phyloP scores from a whole-genome alignment of 306 rosid genomes.

The Pyrus bretschneideri region DNA sequence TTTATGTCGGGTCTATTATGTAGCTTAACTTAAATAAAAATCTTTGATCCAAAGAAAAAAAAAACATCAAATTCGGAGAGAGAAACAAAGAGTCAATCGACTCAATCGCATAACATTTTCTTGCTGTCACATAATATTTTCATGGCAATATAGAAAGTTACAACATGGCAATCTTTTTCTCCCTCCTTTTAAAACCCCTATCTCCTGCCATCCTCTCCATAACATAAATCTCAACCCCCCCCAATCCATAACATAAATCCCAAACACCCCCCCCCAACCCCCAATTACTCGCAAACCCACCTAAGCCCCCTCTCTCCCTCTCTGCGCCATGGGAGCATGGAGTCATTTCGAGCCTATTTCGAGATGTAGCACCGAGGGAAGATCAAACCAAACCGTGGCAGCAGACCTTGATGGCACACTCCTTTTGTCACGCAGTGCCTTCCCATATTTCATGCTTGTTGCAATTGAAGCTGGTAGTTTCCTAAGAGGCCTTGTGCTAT shows the following conservation, averaged over 20 bases:
- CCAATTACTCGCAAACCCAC: background rate
- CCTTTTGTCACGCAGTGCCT: slow-evolving; percentile 54
- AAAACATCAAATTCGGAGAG: no score
- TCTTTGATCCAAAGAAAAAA: no score
- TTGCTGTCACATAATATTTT: slow-evolving; percentile 18
- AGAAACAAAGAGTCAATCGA: background rate
- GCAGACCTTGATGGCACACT: slow-evolving; percentile 86
- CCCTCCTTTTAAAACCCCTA: slow-evolving; percentile 39
- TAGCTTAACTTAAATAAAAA: no score
- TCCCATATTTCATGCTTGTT: slow-evolving; percentile 85
- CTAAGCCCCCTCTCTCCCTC: background rate
- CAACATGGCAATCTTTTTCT: slow-evolving; percentile 20
- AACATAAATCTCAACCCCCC: background rate
- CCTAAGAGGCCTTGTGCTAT: slow-evolving; percentile 53
- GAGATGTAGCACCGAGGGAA: slow-evolving; percentile 45
- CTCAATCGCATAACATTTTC: background rate
- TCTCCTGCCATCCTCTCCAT: slow-evolving; percentile 19
- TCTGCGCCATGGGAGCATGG: slow-evolving; percentile 43
- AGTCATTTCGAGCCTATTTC: slow-evolving; percentile 53
- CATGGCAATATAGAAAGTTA: background rate
- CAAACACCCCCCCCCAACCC: background rate
- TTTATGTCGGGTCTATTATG: no score
- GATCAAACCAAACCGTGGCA: slow-evolving; percentile 70
- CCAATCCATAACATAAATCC: slow-evolving; percentile 1
- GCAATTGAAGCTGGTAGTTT: slow-evolving; percentile 87